A percentile compares a stretch with the other conserved stretches of the same genome.
Evolutionary conservation across 2,329 filamentous ascomycete genomes (phyloP).

Genomic region (Aspergillus awamori): DNA sequence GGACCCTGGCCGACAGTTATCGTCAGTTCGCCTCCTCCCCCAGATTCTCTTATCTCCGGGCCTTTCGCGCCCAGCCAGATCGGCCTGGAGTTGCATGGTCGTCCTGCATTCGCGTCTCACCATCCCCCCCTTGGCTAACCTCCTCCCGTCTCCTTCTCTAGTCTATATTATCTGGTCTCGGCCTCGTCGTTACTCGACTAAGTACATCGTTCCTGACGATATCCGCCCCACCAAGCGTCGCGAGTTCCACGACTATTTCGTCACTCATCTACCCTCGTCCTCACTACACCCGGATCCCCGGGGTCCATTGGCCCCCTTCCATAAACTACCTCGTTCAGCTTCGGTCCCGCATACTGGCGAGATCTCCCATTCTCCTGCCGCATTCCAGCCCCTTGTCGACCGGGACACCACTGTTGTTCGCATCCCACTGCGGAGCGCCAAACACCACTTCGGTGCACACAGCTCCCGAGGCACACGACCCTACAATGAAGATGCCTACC

Average conservation of each 20-base stretch:
- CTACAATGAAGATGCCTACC: slow-evolving; percentile 92
- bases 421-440: slow-evolving; percentile 88
- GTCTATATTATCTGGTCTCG: not conserved
- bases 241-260: slow-evolving; percentile 92
- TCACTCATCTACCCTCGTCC: slow-evolving; percentile 90
- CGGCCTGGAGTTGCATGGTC: slow-evolving; percentile 2
- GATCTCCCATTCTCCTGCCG: slow-evolving; percentile 55
- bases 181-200: slow-evolving; percentile 25
- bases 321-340: slow-evolving; percentile 83
- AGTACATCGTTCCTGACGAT: slow-evolving; percentile 19
- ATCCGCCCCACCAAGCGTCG: slow-evolving; percentile 41
- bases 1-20: slow-evolving; percentile 43
- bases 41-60: slow-evolving; percentile 21
- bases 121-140: not conserved
- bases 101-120: slow-evolving; percentile 1
- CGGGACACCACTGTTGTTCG: slow-evolving; percentile 91
- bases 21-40: slow-evolving; percentile 32
- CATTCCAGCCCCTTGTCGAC: slow-evolving; percentile 63
- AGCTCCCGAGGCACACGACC: slow-evolving; percentile 78
- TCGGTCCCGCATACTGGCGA: slow-evolving; percentile 73
- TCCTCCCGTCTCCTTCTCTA: not conserved
- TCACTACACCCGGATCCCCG: slow-evolving; percentile 87
- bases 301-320: slow-evolving; percentile 65
- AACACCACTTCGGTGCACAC: slow-evolving; percentile 89
- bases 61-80: slow-evolving; percentile 15